Base-by-base conservation (phyloP, 345 rosid species). In the Arabis hirsuta region DNA sequence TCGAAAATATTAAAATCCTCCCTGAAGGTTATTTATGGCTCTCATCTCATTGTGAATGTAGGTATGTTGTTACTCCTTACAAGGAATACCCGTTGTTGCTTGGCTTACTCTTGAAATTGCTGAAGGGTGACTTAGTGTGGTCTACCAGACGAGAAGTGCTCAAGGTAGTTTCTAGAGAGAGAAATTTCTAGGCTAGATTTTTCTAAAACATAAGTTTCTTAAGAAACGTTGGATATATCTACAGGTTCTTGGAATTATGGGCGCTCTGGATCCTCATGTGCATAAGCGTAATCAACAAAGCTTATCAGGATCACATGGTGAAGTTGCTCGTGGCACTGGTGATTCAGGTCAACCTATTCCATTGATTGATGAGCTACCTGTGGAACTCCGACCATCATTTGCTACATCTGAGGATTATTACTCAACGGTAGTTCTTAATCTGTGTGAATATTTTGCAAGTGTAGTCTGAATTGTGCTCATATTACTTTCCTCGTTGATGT, bases 221-320 rank as follows among this genome's bases (percentile, higher is more conserved):
- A 70, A 72, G 62, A 76, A 48, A n/a, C 62, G 41, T 56, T 38
- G 45, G 76, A 71, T 43, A 70, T 75, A 44, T 62, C 60, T 71
- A 27, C 85, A 95, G 99, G 99, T 95, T 51, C 96, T 95, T 67
- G 99, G 99, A 65, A 95, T 95, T 70, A 90, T 95, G 94, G 99
- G 97, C 64, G 99, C 99, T 76, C 78, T 95, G 76, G 99, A 95
- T 90, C 99, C 99, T 48, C 97, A 90, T 82, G 85, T 73, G 14
- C 96, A 92, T 76, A 95, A 95, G 80, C 83, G 87, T 72, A 95
- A 92, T 82, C 99, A 95, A 72, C 93, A 81, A 71, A 82, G 76
- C 62, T 68, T 87, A 73, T 83, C 92, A 59, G 96, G 94, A 58
- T 80, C 92, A 32, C 96, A 91, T 77, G 96, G 98, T 50, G 99